Evolutionary conservation across 140 eudicot genomes (phyloP).

Genomic region (Bidens hawaiensis): DNA sequence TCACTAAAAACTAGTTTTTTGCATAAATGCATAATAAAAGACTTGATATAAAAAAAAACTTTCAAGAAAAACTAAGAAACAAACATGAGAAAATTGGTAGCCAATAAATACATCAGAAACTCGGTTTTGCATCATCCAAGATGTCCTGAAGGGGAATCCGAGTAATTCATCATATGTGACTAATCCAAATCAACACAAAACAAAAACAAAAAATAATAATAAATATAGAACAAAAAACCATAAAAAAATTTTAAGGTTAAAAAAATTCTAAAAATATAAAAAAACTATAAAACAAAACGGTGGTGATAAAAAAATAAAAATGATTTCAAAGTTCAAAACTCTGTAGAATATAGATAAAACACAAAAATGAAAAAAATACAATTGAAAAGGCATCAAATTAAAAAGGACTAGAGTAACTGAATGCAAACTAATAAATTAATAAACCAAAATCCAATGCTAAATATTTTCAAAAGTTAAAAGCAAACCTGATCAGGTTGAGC

Average conservation of each 20-base stretch:
- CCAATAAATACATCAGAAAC: slow-evolving; percentile 49
- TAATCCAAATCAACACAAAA: neutral
- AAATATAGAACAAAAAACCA: neutral
- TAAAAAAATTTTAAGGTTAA: neutral
- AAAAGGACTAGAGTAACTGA: neutral
- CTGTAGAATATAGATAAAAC: neutral
- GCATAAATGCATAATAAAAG: slow-evolving; percentile 30
- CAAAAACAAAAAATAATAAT: neutral
- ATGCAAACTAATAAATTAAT: neutral
- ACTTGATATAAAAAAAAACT: neutral
- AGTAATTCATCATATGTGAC: slow-evolving; percentile 31
- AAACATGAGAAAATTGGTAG: neutral
- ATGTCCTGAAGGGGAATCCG: slow-evolving; percentile 98
- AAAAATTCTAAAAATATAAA: neutral
- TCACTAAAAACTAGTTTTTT: slow-evolving; percentile 57
- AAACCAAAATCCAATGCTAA: neutral
- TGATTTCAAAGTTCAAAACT: neutral
- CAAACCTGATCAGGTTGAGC: slow-evolving; percentile 92
- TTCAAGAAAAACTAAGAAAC: neutral
- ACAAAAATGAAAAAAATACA: neutral
- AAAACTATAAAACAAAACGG: neutral
- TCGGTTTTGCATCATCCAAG: slow-evolving; percentile 79
- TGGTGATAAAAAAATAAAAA: neutral
- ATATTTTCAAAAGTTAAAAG: neutral
- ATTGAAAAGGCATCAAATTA: neutral